These are phyloP conservation scores for Perilla frutescens DNA, from an alignment of 257 asterid species.

Conservation along the genomic window DNA sequence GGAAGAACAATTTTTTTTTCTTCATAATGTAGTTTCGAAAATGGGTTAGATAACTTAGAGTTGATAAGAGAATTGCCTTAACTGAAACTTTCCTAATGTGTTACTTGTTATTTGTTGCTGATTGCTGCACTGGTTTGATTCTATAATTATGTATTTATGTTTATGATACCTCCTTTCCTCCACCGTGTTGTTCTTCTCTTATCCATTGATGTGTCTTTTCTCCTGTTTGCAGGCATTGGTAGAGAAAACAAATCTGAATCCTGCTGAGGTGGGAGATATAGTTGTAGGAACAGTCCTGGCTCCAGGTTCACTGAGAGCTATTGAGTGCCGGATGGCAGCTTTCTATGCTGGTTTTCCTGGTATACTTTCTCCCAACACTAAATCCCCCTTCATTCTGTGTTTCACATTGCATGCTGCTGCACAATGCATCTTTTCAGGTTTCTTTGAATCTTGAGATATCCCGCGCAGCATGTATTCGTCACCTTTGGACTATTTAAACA, in stretches of 20 bases:
- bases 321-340: constrained; percentile 93
- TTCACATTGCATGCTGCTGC: not conserved
- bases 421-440: constrained; percentile 3
- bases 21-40: not conserved
- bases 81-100: not conserved
- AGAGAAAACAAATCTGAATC: constrained; percentile 72
- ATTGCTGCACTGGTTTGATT: constrained; percentile 8
- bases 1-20: not conserved
- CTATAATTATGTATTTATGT: not conserved
- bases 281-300: constrained; percentile 92
- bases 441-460: constrained; percentile 12
- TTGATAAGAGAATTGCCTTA: constrained; percentile 3
- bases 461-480: not conserved
- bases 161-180: not conserved
- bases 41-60: not conserved
- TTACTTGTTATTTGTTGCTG: constrained; percentile 4
- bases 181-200: not conserved
- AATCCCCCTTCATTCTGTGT: not conserved
- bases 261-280: constrained; percentile 89
- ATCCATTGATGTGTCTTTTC: not conserved
- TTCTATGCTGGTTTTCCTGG: constrained; percentile 96
- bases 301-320: constrained; percentile 84
- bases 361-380: constrained; percentile 26
- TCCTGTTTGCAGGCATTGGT: constrained; percentile 62
- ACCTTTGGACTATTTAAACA: not conserved